phyloP scores from a whole-genome alignment of 1,284 basidiomycete genomes.

The Mycena citricolor region DNA sequence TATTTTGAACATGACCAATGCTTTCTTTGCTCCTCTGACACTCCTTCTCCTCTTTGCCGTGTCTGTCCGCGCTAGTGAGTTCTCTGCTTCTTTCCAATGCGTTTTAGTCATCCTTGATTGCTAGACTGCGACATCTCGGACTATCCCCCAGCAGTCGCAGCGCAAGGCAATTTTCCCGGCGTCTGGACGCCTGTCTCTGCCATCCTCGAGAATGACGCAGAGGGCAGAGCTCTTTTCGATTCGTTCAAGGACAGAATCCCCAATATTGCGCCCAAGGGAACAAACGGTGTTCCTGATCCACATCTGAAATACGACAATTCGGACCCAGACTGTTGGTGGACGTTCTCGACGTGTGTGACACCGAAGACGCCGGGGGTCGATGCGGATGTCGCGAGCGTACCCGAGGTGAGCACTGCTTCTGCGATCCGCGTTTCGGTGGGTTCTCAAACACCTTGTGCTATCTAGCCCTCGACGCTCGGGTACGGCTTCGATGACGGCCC shows the following conservation, averaged over 20 bases:
- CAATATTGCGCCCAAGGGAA: constrained; percentile 12
- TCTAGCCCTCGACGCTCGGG: constrained; percentile 48
- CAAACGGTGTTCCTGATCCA: not conserved
- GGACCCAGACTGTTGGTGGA: constrained; percentile 3
- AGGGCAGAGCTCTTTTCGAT: constrained; percentile 7
- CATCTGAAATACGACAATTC: not conserved
- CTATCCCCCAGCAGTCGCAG: constrained; percentile 10
- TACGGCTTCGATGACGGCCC: constrained; percentile 59
- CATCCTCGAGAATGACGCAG: constrained; percentile 6
- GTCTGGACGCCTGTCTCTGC: constrained; percentile 4
- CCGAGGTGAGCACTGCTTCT: not conserved
- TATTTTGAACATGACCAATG: no score
- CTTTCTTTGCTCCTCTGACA: no score
- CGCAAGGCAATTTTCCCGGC: constrained; percentile 7
- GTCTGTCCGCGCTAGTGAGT: no score
- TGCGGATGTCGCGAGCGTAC: not conserved
- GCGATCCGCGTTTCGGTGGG: not conserved
- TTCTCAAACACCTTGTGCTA: not conserved
- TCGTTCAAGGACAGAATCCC: constrained; percentile 13
- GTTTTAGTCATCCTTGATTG: no score
- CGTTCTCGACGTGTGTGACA: not conserved
- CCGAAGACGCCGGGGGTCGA: not conserved
- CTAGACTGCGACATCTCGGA: constrained; percentile 10
- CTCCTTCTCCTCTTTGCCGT: no score
- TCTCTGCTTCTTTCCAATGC: no score